A percentile compares a stretch with the other conserved stretches of the same genome.
Evolutionary conservation across 2,329 filamentous ascomycete genomes (phyloP).

Genomic region (Leptographium procerum): DNA sequence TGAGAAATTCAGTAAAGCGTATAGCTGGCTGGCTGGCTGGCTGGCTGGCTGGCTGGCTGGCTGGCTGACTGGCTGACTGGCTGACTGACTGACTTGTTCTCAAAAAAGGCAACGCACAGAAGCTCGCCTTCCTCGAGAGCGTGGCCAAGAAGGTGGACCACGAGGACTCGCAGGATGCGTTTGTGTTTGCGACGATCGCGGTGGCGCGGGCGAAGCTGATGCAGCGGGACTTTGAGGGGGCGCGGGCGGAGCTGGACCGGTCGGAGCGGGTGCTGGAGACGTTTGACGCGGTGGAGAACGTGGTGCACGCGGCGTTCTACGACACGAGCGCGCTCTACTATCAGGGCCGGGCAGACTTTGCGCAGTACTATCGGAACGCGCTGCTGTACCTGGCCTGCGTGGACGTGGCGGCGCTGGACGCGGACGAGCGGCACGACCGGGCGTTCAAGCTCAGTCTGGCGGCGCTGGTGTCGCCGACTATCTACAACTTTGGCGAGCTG

Average conservation of each 20-base stretch:
- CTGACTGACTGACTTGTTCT: not conserved
- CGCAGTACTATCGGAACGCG: conserved; percentile 93
- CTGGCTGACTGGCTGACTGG: not conserved
- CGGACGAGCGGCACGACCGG: conserved; percentile 65
- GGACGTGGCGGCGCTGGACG: conserved; percentile 62
- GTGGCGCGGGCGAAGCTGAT: conserved; percentile 80
- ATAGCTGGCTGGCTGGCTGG: too few species aligned
- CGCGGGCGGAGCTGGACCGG: conserved; percentile 74
- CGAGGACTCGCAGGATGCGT: conserved; percentile 85
- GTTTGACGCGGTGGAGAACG: conserved; percentile 90
- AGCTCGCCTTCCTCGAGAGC: conserved; percentile 70
- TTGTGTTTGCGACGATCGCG: conserved; percentile 85
- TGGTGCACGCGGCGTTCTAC: conserved; percentile 95
- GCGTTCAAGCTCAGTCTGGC: conserved; percentile 91
- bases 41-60: too few species aligned
- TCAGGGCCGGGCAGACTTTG: conserved; percentile 86
- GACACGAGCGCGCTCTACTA: conserved; percentile 91
- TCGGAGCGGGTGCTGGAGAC: conserved; percentile 80
- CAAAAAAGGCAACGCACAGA: conserved; percentile 66
- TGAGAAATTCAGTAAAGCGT: too few species aligned
- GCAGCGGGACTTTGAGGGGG: conserved; percentile 67
- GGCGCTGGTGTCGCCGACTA: conserved; percentile 83
- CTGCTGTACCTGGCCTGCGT: conserved; percentile 97
- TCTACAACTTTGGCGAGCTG: conserved; percentile 99
- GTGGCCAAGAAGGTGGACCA: conserved; percentile 84